These are phyloP conservation scores for Toxoplasma gondii DNA, from an alignment of 169 alveolate species.

Conservation along the genomic window DNA sequence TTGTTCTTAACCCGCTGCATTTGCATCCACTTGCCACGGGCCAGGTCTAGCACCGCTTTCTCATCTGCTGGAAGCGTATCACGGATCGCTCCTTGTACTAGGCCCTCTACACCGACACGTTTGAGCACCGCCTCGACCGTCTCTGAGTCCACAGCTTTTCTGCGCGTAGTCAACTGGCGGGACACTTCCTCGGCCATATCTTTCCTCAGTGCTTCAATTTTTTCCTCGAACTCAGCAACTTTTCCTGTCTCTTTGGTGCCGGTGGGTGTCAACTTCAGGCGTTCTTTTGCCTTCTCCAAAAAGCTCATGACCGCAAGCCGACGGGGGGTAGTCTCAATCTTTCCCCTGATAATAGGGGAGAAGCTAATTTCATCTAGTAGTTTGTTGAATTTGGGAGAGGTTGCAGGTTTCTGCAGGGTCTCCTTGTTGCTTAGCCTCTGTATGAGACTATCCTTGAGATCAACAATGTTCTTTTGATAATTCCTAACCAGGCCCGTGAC, in stretches of 20 bases:
- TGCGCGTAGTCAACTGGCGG: neutral
- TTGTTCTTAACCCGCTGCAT: neutral
- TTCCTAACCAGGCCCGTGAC: neutral
- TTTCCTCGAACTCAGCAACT: neutral
- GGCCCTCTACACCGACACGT: constrained; percentile 14
- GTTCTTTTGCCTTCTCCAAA: constrained; percentile 10
- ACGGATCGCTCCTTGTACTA: neutral
- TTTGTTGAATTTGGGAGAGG: neutral
- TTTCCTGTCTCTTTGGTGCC: neutral
- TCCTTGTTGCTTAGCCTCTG: neutral
- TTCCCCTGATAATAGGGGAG: neutral
- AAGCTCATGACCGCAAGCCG: neutral
- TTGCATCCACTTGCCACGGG: neutral
- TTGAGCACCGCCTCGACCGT: neutral
- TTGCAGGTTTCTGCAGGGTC: neutral
- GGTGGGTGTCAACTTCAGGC: neutral
- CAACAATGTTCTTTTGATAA: neutral
- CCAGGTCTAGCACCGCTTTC: constrained; percentile 12
- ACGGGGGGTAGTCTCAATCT: neutral
- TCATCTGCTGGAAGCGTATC: neutral
- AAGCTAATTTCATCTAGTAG: constrained; percentile 7
- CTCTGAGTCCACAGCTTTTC: neutral
- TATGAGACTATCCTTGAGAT: neutral
- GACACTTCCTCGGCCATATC: neutral
- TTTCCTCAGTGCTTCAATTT: neutral